Evolutionary conservation across 192 early-diverging fungal genomes (phyloP), one percentile per base, ranked within the genome.

Genomic region (Backusella mclennaniae): DNA sequence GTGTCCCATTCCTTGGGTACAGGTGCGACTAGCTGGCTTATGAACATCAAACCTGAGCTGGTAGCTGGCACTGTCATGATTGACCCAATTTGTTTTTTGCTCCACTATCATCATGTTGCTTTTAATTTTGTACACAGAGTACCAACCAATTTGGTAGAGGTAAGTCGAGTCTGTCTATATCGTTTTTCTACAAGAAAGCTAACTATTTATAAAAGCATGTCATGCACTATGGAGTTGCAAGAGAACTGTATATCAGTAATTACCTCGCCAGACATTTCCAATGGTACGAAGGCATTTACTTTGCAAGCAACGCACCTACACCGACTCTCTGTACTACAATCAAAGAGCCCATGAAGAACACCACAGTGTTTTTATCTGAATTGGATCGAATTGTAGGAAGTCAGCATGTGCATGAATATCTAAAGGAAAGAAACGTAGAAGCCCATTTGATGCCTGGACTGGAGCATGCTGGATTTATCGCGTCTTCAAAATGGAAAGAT

Each of bases 1-100:
- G 86, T 93, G 26, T 90, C 85, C 11, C 93, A 94, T 77, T 88
- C 86, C 14, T 84, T 93, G 12, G 92, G 92, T 4, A 90, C 92
- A 6, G 88, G 83, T 49, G 81, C 87, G 9, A 82, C 87, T 35
- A 75, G 82, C 23, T 92, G 92, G 87, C 74, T 93, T 41, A 78
- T 89, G 66, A 87, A 88, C 38, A 80, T 87, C 35, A 71, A 83
- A 0, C 82, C 84, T 33, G 87, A 87, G 31, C 72, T 78, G 35
- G 80, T 89, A 21, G 82, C 82, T 4, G 89, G 90, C 2, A 49
- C 85, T 23, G 82, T 94, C 8, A 75, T 94, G 41, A 77, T 89
- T 35, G 93, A 94, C 35, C 93, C 93, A 6, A 87, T 94, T 70
- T 86, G 84, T 46, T 92, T 94, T 76, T 69, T 89, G 33, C 81